These are phyloP conservation scores for Austroboletus eburneus DNA, from an alignment of 768 basidiomycete species.

Conservation along the genomic window DNA sequence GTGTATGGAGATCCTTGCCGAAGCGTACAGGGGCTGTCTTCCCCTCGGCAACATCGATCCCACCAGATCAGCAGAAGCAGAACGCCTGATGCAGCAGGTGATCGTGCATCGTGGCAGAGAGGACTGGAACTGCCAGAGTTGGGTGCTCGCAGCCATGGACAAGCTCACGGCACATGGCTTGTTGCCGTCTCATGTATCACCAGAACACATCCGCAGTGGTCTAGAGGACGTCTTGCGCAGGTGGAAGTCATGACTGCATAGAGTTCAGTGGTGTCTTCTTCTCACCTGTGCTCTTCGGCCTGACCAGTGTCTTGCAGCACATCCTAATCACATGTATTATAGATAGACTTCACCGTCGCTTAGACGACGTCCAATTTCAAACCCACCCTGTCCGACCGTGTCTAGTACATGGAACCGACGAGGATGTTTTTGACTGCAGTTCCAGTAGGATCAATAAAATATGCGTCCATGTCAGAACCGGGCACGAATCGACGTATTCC, in stretches of 20 bases:
- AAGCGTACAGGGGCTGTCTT: slow-evolving; percentile 29
- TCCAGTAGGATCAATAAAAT: not conserved
- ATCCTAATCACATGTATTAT: not conserved
- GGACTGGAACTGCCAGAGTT: slow-evolving; percentile 32
- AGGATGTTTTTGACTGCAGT: not conserved
- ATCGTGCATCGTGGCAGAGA: slow-evolving; percentile 22
- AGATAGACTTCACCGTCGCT: too few relatives aligned
- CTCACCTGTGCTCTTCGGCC: not conserved
- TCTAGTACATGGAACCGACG: too few relatives aligned
- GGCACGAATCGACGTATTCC: not conserved
- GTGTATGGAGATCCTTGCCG: slow-evolving; percentile 29
- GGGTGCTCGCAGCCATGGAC: slow-evolving; percentile 25
- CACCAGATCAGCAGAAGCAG: slow-evolving; percentile 9
- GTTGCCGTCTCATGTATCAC: slow-evolving; percentile 16
- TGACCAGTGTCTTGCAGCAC: slow-evolving; percentile 8
- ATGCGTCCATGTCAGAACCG: not conserved
- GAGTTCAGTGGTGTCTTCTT: not conserved
- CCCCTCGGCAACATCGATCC: slow-evolving; percentile 19
- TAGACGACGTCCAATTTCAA: too few relatives aligned
- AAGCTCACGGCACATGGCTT: slow-evolving; percentile 16
- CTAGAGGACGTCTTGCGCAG: slow-evolving; percentile 23
- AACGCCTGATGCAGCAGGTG: slow-evolving; percentile 23
- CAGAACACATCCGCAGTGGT: slow-evolving; percentile 16
- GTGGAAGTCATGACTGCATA: slow-evolving; percentile 17
- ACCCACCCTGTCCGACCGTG: too few relatives aligned